Conservation (phyloP, 345 rosid species). For the Jatropha curcas region DNA sequence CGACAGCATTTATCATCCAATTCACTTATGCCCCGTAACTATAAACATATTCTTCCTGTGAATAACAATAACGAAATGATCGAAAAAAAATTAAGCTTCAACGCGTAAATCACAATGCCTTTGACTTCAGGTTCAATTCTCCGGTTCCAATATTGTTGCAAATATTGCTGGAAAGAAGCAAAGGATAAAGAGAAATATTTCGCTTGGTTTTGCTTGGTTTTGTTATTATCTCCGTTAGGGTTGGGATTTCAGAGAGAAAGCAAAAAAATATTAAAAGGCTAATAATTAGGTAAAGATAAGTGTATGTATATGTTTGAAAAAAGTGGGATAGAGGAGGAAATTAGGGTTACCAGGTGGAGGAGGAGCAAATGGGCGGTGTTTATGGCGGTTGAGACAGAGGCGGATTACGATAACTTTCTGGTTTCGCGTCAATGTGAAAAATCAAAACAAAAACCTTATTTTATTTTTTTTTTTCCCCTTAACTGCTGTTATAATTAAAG, state of each 20-base stretch:
- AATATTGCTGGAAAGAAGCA: background rate
- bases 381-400: background rate
- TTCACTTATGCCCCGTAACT: background rate
- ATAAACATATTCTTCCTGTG: background rate
- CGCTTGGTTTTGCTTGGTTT: background rate
- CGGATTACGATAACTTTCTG: background rate
- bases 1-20: slow-evolving; percentile 18
- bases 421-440: background rate
- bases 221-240: background rate
- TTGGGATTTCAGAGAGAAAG: background rate
- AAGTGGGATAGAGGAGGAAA: background rate
- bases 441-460: slow-evolving; percentile 5
- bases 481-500: background rate
- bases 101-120: background rate
- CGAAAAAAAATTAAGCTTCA: background rate
- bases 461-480: background rate
- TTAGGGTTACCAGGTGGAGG: slow-evolving; percentile 3
- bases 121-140: too few species aligned
- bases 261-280: too few species aligned
- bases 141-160: background rate
- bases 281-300: background rate
- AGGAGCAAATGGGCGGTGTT: slow-evolving; percentile 3
- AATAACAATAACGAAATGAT: background rate
- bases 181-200: background rate
- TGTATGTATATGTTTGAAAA: background rate